Percentiles rank a stretch among this genome's conserved stretches.
Evolutionary conservation across 768 basidiomycete genomes (phyloP).

Genomic region (Russula earlei): DNA sequence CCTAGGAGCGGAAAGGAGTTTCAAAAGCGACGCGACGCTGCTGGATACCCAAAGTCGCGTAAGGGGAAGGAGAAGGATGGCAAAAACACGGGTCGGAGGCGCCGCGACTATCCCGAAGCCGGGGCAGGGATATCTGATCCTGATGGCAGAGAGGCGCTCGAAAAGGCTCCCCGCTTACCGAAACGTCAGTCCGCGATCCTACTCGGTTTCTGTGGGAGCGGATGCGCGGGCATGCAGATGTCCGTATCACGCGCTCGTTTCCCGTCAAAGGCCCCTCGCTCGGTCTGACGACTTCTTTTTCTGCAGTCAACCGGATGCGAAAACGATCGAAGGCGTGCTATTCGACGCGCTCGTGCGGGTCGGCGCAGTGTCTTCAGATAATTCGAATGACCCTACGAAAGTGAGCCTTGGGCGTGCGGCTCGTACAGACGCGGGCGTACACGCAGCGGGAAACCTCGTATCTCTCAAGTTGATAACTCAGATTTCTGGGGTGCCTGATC

Average conservation of each 20-base stretch:
- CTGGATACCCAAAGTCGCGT: conserved; percentile 28
- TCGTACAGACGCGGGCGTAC: conserved; percentile 94
- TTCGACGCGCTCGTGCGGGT: conserved; percentile 83
- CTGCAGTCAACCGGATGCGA: conserved; percentile 56
- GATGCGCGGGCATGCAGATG: conserved; percentile 96
- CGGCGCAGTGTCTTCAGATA: conserved; percentile 92
- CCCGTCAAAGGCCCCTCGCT: neutral
- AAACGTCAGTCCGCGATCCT: conserved; percentile 80
- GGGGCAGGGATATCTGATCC: conserved; percentile 6
- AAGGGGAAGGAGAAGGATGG: conserved; percentile 31
- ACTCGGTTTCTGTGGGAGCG: conserved; percentile 87
- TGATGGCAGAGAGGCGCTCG: neutral
- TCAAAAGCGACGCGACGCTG: conserved; percentile 22
- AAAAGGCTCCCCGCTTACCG: conserved; percentile 53
- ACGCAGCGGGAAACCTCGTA: conserved; percentile 91
- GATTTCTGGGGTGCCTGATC: conserved; percentile 61
- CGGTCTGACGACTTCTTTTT: neutral
- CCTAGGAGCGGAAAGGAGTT: conserved; percentile 9
- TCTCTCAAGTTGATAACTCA: conserved; percentile 81
- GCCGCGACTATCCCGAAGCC: conserved; percentile 28
- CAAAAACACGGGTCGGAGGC: conserved; percentile 32
- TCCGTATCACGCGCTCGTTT: conserved; percentile 33
- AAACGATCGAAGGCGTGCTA: conserved; percentile 84
- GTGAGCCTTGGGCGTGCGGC: conserved; percentile 83
- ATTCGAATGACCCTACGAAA: conserved; percentile 86